A percentile compares a stretch with the other conserved stretches of the same genome.
These are phyloP conservation scores for Bipolaris gigantea DNA, from an alignment of 2,329 filamentous ascomycete genomes.

Conservation along the genomic window DNA sequence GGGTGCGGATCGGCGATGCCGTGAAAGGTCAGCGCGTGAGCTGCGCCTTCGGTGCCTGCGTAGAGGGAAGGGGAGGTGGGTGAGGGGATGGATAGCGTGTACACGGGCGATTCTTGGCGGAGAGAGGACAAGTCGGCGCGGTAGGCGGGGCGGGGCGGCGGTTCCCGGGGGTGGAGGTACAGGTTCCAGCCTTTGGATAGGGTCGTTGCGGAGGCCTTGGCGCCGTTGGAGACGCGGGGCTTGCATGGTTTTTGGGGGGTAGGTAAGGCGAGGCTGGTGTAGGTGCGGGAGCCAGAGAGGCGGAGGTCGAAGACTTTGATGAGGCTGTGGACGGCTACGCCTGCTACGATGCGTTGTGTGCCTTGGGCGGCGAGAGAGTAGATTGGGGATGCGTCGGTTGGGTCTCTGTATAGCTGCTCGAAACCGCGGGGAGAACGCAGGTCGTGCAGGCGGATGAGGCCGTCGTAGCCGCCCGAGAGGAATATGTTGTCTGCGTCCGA, in stretches of 20 bases:
- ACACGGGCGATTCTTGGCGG: conserved; percentile 48
- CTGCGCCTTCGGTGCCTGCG: conserved; percentile 51
- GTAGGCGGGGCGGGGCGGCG: conserved; percentile 17
- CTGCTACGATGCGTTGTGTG: conserved; percentile 59
- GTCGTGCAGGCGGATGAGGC: conserved; percentile 61
- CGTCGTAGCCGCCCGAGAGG: conserved; percentile 63
- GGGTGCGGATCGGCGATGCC: conserved; percentile 48
- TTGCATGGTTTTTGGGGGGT: neutral
- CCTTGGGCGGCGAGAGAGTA: conserved; percentile 62
- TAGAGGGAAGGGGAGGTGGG: conserved; percentile 50
- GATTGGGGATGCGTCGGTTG: conserved; percentile 60
- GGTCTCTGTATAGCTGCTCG: conserved; percentile 57
- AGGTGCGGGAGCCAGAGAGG: conserved; percentile 49
- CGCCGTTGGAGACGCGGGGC: conserved; percentile 11
- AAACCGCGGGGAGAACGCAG: conserved; percentile 55
- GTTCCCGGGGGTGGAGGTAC: conserved; percentile 47
- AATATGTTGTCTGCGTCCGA: conserved; percentile 55
- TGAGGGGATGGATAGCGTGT: conserved; percentile 53
- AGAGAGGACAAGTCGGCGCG: conserved; percentile 22
- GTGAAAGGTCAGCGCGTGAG: conserved; percentile 51
- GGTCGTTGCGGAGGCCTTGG: neutral
- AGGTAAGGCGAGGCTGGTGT: conserved; percentile 33
- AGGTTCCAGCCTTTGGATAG: conserved; percentile 49
- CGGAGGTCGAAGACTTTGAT: conserved; percentile 66
- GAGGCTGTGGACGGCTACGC: conserved; percentile 59